These are phyloP conservation scores for Solanum ahanhuiri DNA, from an alignment of 257 asterid genomes.

Conservation along the genomic window DNA sequence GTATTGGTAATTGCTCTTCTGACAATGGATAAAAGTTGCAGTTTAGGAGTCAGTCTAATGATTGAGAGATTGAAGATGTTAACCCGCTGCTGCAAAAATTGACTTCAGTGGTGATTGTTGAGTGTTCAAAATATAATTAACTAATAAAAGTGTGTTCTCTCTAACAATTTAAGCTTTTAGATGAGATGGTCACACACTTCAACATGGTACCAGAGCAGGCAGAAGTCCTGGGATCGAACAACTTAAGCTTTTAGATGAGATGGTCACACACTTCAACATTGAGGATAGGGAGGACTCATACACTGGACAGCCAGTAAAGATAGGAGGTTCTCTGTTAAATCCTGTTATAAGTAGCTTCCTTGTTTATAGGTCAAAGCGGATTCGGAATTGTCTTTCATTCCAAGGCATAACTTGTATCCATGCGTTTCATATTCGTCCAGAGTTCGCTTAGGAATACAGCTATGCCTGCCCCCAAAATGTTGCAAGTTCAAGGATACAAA, in stretches of 20 bases:
- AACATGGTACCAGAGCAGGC: too few species aligned
- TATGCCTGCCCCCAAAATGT: background rate
- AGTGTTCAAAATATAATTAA: background rate
- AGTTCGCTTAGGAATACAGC: background rate
- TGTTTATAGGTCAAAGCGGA: background rate
- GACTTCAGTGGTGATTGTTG: background rate
- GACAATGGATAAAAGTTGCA: background rate
- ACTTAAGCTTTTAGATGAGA: too few species aligned
- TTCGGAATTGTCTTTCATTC: background rate
- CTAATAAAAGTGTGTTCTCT: background rate
- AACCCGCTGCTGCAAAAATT: background rate
- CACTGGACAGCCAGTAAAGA: background rate
- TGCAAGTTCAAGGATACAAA: background rate
- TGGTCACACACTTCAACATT: background rate
- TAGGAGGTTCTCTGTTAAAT: background rate
- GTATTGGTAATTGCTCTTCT: background rate
- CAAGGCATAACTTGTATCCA: background rate
- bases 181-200: background rate
- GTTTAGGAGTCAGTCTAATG: background rate
- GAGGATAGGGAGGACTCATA: background rate
- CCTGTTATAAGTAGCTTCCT: background rate
- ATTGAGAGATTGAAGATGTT: background rate
- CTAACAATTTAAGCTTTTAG: background rate
- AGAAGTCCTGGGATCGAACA: too few species aligned
- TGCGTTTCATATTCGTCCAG: background rate